These are phyloP conservation scores for Aspergillus wentii DNA, from an alignment of 495 filamentous ascomycete species.

Conservation along the genomic window DNA sequence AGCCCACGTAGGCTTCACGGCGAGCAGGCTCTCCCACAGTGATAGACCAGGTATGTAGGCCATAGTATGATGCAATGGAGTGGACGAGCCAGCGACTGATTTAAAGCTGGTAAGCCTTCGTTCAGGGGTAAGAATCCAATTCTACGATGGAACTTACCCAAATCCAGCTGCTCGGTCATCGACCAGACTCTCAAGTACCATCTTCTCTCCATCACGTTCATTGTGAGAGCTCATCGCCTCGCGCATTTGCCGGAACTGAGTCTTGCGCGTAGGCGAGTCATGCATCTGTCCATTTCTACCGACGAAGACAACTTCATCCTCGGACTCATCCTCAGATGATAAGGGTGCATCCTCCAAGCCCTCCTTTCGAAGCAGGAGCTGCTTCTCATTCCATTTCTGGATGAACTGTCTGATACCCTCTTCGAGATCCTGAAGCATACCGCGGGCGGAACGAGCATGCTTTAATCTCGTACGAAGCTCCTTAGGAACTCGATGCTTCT, in stretches of 20 bases:
- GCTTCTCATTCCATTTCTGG: conserved; percentile 50
- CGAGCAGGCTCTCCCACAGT: conserved; percentile 70
- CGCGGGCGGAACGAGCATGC: conserved; percentile 61
- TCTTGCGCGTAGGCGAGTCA: conserved; percentile 46
- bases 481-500: conserved; percentile 43
- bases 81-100: conserved; percentile 93
- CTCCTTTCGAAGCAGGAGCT: conserved; percentile 33
- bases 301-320: conserved; percentile 93
- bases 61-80: conserved; percentile 89
- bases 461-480: conserved; percentile 60
- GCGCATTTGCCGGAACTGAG: conserved; percentile 23
- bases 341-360: conserved; percentile 44
- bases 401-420: conserved; percentile 60
- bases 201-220: conserved; percentile 57
- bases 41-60: conserved; percentile 77
- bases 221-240: conserved; percentile 40
- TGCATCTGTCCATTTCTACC: conserved; percentile 72
- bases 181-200: conserved; percentile 71
- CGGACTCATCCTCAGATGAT: conserved; percentile 54
- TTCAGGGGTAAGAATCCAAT: too few relatives aligned
- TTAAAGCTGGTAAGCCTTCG: too few relatives aligned
- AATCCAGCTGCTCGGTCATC: conserved; percentile 75
- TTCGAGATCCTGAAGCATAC: conserved; percentile 61
- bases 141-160: conserved; percentile 65
- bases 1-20: conserved; percentile 85